Conservation (phyloP, 2,329 filamentous ascomycete species). For the Verticillium alfalfae region DNA sequence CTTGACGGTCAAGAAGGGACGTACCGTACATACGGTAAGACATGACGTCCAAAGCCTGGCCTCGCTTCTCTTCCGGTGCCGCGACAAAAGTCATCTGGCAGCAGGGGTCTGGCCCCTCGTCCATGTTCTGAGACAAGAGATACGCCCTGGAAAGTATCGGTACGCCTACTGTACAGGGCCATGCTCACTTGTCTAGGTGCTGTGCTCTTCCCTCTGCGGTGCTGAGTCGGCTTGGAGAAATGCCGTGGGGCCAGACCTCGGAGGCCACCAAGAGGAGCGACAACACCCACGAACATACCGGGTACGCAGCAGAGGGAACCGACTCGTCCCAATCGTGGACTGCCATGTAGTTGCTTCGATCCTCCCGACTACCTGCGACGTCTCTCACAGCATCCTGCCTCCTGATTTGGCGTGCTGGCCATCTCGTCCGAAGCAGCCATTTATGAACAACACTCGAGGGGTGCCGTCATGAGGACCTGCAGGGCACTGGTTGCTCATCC, state of each 20-base stretch:
- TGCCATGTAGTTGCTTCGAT: neutral
- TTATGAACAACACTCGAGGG: neutral
- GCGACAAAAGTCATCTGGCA: neutral
- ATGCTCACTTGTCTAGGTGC: neutral
- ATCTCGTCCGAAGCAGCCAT: neutral
- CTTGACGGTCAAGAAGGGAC: neutral
- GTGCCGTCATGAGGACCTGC: neutral
- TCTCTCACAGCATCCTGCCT: neutral
- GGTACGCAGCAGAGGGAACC: neutral
- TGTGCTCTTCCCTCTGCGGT: neutral
- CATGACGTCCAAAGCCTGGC: neutral
- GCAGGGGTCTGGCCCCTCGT: neutral
- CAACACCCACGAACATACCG: neutral
- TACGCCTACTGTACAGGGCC: neutral
- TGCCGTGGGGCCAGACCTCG: neutral
- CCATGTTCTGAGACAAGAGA: neutral
- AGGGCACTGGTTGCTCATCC: neutral
- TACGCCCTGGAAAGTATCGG: neutral
- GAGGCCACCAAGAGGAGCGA: neutral
- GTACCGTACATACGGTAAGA: neutral
- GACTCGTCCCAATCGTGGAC: neutral
- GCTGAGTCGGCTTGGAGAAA: neutral
- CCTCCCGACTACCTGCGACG: neutral
- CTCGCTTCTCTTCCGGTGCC: neutral
- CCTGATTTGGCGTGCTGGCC: neutral